Evolutionary conservation across 495 filamentous ascomycete genomes (phyloP), one percentile per base, ranked within the genome.

Genomic region (Glonium stellatum): DNA sequence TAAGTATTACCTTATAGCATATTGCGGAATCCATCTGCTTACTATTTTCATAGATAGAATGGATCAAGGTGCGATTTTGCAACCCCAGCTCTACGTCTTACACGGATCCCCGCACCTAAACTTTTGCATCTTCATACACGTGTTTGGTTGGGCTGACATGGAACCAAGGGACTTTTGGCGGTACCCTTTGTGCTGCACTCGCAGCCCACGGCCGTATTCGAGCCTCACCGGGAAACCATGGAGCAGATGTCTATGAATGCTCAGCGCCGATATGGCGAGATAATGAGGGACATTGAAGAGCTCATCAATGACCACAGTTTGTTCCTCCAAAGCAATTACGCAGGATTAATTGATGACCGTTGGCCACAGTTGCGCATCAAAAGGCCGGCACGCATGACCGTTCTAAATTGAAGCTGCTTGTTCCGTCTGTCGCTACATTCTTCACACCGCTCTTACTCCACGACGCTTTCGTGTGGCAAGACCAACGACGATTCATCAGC

Each of bases 181-280:
- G 92, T 97, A 0, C 95, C 95, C 0, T 99, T 99, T 69, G 92
- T 99, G 52, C 82, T 99, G 50, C 90, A 96, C 71, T 96, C 91
- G 11, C 90, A 97, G 71, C 95, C 95, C 6, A 92, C 89, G 0
- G 88, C 88, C 15, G 79, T 89, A 34, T 89, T 88, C 61, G 82
- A 89, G 51, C 73, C 80, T 23, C 77, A 78, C 25, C 79, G 79
- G 63, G 78, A 80, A 37, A 81, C 74, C 37, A 81, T 87, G 48
- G 76, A 82, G 9, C 75, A 83, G 31, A 85, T 84, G 76, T 81
- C 84, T 6, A 76, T 76, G 51, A 80, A 82, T 63, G 83, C 87
- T 44, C 89, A 93, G 63, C 79, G 85, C 21, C 84, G 93, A 42
- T 97, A 97, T 78, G 86, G 86, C 56, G 92, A 99, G 75, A 97